Evolutionary conservation across 2,329 filamentous ascomycete species (phyloP), one percentile per base, ranked within the genome.

Genomic region (Pyricularia grisea): DNA sequence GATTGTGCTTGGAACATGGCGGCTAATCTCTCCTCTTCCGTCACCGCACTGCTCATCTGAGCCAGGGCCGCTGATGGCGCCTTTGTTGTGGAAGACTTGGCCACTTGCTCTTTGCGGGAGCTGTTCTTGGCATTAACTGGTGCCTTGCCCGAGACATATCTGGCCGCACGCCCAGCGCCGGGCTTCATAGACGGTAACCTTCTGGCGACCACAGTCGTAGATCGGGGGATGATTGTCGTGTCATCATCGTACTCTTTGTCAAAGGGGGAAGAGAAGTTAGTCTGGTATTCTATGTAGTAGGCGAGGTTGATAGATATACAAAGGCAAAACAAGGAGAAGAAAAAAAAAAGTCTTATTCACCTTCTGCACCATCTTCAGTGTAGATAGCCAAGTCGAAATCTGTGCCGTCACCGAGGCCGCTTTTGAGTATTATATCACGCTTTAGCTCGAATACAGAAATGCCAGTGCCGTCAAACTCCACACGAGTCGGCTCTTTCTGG

Each of bases 381-480:
- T 93, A 97, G 74, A 99, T 96, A 73, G 92, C 90, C 68, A 99
- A 87, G 80, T 99, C 94, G 79, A 98, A 97, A 78, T 99, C 95
- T 73, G 92, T 93, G 71, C 95, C 95, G 81, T 98, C 94, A 74
- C 95, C 95, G 73, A 99, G 87, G 71, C 92, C 93, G 80, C 93
- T 96, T 79, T 94, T 92, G 79, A 87, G 89, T 83, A 99, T 99
- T 77, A 99, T 99, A 82, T 98, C 95, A 83, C 94, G 92, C 83
- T 99, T 99, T 77, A 99, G 86, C 78, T 99, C 96, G 81, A 98
- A 99, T 72, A 98, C 95, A 71, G 94, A 97, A 77, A 98, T 97
- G 80, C 93, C 93, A 75, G 94, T 97, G 77, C 95, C 95, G 81
- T 99, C 94, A 80, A 99, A 98, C 77, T 94, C 92, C 76, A 99